phyloP scores from a whole-genome alignment of 139 green algal species.

The Nannochloris sp. region DNA sequence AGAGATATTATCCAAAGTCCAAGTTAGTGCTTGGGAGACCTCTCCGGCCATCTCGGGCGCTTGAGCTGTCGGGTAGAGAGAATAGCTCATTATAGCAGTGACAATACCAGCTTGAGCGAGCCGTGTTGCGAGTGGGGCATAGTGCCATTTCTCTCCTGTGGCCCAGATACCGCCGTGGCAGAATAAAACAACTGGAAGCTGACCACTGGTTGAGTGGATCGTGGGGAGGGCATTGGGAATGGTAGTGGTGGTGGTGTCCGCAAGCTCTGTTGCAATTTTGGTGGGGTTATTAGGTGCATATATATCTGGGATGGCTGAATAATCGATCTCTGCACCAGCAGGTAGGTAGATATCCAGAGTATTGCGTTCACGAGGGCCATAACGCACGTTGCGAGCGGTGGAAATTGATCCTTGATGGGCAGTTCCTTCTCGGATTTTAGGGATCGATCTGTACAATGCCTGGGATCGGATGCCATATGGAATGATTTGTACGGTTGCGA shows the following conservation, averaged over 20 bases:
- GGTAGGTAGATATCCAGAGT: conserved; percentile 67
- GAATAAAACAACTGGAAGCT: conserved; percentile 63
- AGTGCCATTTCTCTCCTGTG: conserved; percentile 57
- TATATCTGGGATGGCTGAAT: not conserved
- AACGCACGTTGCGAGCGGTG: conserved; percentile 34
- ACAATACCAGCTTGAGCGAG: conserved; percentile 57
- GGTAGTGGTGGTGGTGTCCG: not conserved
- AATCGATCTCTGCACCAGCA: not conserved
- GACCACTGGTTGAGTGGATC: not conserved
- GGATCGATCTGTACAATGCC: conserved; percentile 31
- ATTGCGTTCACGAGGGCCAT: conserved; percentile 37
- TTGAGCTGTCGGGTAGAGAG: conserved; percentile 14
- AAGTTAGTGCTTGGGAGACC: conserved; percentile 51
- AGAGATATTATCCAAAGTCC: conserved; percentile 39
- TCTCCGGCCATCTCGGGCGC: conserved; percentile 54
- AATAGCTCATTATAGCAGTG: conserved; percentile 27
- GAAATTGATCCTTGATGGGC: conserved; percentile 2
- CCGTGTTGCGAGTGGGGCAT: conserved; percentile 49
- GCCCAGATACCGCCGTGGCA: conserved; percentile 76
- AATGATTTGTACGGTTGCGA: conserved; percentile 25
- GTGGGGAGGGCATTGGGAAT: not conserved
- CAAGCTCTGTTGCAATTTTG: not conserved
- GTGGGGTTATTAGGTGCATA: not conserved
- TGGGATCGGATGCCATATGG: conserved; percentile 37
- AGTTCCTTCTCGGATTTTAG: conserved; percentile 5